Base-by-base conservation (phyloP, 768 basidiomycete genomes). In the Leucosporidium creatinivorum region DNA sequence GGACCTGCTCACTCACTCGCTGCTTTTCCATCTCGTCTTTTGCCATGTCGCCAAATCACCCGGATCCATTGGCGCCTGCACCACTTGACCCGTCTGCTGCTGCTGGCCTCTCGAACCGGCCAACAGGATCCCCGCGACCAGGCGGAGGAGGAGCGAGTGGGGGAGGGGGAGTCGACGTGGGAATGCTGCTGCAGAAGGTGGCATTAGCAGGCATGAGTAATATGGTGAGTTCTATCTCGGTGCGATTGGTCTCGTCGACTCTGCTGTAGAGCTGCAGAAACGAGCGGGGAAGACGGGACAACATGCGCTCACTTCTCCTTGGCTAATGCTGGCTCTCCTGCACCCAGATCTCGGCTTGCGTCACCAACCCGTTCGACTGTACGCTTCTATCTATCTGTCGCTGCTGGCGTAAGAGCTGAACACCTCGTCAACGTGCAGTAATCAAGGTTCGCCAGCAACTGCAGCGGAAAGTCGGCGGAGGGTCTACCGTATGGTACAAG, bases 391-490 rank as follows among this genome's bases (percentile, higher is more conserved):
- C 26, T 31, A 9, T 44, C 23, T 7, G 25, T 25, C 28, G 31
- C 44, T 19, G 3, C n/a, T 23, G 18, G 21, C 13, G 17, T 2
- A 15, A 49, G 12, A 28, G 25, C 30, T n/a, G n/a, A 4, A 30
- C 18, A 33, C 18, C 2, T 15, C 47, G 7, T 33, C 0, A 18
- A 1, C 47, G 23, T n/a, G 15, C 62, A 72, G 70, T 8, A 39
- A 44, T 74, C 68, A 74, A 75, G 51, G 75, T 75, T 19, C 69
- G 75, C 4, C 75, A 75, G 47, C 75, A 75, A 33, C 66, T 75
- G 9, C 58, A 74, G 48, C 51, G 57, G 17, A 28, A 39, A 55
- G 48, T 57, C 28, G 50, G 52, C 19, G 36, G 39, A 28, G 61
- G 62, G 8, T 66, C 72, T 8, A 71, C 71, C 1, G 63, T 62